phyloP scores from a whole-genome alignment of 176 grass and related monocot genomes.

The Aegilops bicornis region DNA sequence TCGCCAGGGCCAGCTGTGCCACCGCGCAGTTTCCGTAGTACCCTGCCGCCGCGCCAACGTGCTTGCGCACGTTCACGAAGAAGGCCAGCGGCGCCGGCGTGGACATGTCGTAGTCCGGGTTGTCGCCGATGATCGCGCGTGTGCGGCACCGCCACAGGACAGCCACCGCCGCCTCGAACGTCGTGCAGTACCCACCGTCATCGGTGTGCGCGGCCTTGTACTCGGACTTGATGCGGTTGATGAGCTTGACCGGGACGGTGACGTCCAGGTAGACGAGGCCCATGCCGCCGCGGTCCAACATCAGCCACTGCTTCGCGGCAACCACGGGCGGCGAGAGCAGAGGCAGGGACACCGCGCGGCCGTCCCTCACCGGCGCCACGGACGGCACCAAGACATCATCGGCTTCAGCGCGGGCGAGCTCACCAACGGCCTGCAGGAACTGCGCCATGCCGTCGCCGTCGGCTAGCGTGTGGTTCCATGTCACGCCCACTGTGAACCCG shows the following conservation, averaged over 20 bases:
- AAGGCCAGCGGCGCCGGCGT: conserved; percentile 29
- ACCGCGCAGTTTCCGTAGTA: conserved; percentile 48
- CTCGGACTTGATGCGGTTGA: too few species aligned
- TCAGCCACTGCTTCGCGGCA: background rate
- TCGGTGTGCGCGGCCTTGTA: too few species aligned
- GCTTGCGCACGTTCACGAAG: conserved; percentile 27
- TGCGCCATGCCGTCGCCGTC: conserved; percentile 20
- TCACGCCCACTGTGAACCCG: conserved; percentile 27
- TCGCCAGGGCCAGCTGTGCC: background rate
- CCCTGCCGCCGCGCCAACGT: background rate
- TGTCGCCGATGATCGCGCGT: background rate
- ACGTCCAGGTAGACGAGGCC: conserved; percentile 1
- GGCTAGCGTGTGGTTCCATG: conserved; percentile 21
- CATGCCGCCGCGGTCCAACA: background rate
- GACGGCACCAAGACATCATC: too few species aligned
- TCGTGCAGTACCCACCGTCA: too few species aligned
- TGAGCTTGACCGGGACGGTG: background rate
- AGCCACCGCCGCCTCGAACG: background rate
- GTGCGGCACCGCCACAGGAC: conserved; percentile 24
- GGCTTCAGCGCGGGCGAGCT: background rate
- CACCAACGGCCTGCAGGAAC: conserved; percentile 31
- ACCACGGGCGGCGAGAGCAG: background rate
- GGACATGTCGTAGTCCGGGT: background rate
- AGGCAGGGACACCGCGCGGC: background rate
- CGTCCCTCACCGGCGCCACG: background rate